Base-by-base conservation (phyloP, 306 rosid species). In the Gillenia trifoliata region DNA sequence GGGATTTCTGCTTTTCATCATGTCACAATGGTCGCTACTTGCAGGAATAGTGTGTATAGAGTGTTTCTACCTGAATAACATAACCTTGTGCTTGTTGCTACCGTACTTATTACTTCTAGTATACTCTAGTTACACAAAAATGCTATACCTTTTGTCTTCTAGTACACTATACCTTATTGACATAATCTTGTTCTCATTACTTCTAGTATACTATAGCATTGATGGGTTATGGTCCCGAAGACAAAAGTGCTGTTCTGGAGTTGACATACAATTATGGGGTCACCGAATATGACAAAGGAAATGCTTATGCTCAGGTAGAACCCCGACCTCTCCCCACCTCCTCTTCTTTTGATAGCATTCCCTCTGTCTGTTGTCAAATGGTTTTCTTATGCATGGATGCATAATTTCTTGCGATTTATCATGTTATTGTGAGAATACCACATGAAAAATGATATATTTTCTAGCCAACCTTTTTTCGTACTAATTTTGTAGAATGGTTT, bases 191-290 rank as follows among this genome's bases (percentile, higher is more conserved):
- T 40, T 33, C 20, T 80, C 22, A 1, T 52, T 66, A 20, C 66
- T 70, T 79, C 16, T 34, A 94, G 97, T 84, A 83, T 70, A 88
- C 96, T 7, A 64, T 89, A 54, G 98, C 97, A 55, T 80, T 89
- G 78, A 60, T 95, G 64, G 99, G 99, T 70, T 95, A 88, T 75
- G 98, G 98, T 54, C 93, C 97, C 38, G 98, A 95, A 88, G 96
- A 92, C 73, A 90, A 89, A 84, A 89, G 6, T 65, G 73, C 89
- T 74, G 91, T 92, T 80, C 67, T 95, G 82, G 97, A 92, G 85
- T 84, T 95, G 89, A 89, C 98, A 68, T 95, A 84, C 88, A 92
- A 95, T 55, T 90, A 90, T 45, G 99, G 96, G 75, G 85, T 95
- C 84, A 89, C 86, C 13, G 89, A 92, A 40, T 95, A 95, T 66